Evolutionary conservation across 345 rosid genomes (phyloP), one percentile per base, ranked within the genome.

Genomic region (Brassica incana): DNA sequence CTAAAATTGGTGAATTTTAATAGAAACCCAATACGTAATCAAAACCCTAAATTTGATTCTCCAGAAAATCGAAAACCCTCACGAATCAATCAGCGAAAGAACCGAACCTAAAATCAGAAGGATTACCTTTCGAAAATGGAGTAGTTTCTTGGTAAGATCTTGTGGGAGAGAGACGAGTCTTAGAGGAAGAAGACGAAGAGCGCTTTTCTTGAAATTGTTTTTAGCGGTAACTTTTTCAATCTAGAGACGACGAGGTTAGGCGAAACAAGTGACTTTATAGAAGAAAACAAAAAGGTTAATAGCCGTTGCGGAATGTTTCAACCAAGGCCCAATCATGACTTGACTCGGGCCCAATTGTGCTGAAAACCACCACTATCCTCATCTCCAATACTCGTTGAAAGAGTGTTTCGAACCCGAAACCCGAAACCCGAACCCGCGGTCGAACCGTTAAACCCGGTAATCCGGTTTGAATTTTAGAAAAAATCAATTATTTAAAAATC

Each of bases 141-240:
- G 12, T 6, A 48, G 35, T 48, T 33, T 67, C 77, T 71, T 71
- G 38, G 80, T 32, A 69, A 68, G 43, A 38, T 69, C 62, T 50
- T 69, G 36, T 33, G 72, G 59, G 69, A 38, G 38, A 65, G 72
- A 65, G 58, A 30, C 5, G 71, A 59, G 68, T 40, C 11, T 40
- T 40, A 40, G 45, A 38, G 45, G 45, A 38, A 0, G 45, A 38
- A 38, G 45, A 38, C 30, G 30, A 27, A 38, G 45, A 38, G 11
- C 11, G 45, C 36, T 8, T 38, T 38, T 38, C 45, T 38, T 71
- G 48, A 61, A 25, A 48, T 72, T 68, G 70, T 18, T 43, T 15
- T 61, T 27, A 74, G 62, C 82, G 75, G 82, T 74, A 60, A 66
- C 40, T 18, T 78, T 67, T 25, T 65, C 66, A 18, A 30, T 27